Evolutionary conservation across 495 filamentous ascomycete species (phyloP).

Genomic region (Xylaria scruposa): DNA sequence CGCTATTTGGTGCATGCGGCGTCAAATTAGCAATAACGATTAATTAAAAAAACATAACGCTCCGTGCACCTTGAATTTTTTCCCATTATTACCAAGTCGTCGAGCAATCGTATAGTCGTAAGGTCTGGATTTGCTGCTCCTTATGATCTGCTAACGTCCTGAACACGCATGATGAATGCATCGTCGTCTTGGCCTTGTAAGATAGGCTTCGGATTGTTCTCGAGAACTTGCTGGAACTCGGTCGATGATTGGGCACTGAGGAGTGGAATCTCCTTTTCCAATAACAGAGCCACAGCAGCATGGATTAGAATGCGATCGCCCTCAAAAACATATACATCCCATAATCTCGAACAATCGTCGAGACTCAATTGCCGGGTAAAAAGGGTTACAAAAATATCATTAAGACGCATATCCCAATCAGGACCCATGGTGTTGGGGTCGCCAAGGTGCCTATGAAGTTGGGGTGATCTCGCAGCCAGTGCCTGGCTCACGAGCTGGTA

Average conservation of each 20-base stretch:
- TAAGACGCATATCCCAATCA: slow-evolving; percentile 58
- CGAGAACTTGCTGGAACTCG: slow-evolving; percentile 44
- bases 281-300: slow-evolving; percentile 74
- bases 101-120: slow-evolving; percentile 17
- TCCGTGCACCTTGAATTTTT: slow-evolving; percentile 3
- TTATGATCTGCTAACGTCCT: background rate
- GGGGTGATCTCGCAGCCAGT: slow-evolving; percentile 73
- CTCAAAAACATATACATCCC: slow-evolving; percentile 96
- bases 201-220: slow-evolving; percentile 13
- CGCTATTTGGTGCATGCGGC: background rate
- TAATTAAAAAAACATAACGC: slow-evolving; percentile 3
- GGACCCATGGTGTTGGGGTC: slow-evolving; percentile 39
- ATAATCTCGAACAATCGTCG: slow-evolving; percentile 79
- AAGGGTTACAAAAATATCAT: slow-evolving; percentile 57
- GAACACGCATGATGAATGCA: slow-evolving; percentile 19
- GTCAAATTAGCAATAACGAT: background rate
- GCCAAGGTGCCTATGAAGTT: slow-evolving; percentile 71
- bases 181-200: slow-evolving; percentile 19
- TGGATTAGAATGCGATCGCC: slow-evolving; percentile 83
- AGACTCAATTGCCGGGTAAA: slow-evolving; percentile 64
- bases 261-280: slow-evolving; percentile 51
- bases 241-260: slow-evolving; percentile 42
- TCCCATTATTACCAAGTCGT: background rate
- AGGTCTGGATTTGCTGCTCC: background rate
- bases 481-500: slow-evolving; percentile 76